Conservation (phyloP, 805 yeast species). For the Lipomyces starkeyi region DNA sequence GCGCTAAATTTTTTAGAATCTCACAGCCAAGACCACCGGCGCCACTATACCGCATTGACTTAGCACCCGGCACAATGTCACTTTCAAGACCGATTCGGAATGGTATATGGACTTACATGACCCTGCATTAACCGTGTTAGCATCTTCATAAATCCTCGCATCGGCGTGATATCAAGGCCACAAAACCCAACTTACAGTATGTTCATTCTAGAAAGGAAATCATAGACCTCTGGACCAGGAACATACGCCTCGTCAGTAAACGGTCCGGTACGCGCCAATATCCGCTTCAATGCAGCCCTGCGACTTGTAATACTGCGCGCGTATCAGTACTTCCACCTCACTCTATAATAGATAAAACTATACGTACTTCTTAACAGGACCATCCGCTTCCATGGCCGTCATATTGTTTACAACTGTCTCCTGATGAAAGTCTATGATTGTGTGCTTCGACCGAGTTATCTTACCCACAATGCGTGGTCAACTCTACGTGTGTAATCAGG, state of each 20-base stretch:
- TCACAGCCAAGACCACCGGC: slow-evolving; percentile 90
- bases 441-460: neutral
- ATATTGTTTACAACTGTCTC: neutral
- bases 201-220: slow-evolving; percentile 42
- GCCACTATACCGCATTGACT: slow-evolving; percentile 53
- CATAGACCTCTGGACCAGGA: slow-evolving; percentile 46
- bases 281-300: slow-evolving; percentile 36
- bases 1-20: slow-evolving; percentile 70
- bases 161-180: neutral
- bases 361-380: neutral
- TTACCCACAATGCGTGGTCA: neutral
- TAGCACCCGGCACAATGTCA: neutral
- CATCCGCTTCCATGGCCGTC: slow-evolving; percentile 5
- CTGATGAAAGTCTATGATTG: neutral
- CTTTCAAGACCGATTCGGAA: neutral
- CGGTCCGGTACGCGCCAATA: slow-evolving; percentile 45
- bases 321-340: neutral
- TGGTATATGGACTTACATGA: slow-evolving; percentile 10
- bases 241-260: slow-evolving; percentile 48
- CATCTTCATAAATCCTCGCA: neutral
- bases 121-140: slow-evolving; percentile 5
- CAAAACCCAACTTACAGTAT: slow-evolving; percentile 44
- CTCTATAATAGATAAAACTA: neutral
- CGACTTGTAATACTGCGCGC: neutral
- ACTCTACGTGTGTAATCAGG: neutral